Conservation (phyloP, 2,329 filamentous ascomycete genomes). For the Sodiomyces alkalinus region DNA sequence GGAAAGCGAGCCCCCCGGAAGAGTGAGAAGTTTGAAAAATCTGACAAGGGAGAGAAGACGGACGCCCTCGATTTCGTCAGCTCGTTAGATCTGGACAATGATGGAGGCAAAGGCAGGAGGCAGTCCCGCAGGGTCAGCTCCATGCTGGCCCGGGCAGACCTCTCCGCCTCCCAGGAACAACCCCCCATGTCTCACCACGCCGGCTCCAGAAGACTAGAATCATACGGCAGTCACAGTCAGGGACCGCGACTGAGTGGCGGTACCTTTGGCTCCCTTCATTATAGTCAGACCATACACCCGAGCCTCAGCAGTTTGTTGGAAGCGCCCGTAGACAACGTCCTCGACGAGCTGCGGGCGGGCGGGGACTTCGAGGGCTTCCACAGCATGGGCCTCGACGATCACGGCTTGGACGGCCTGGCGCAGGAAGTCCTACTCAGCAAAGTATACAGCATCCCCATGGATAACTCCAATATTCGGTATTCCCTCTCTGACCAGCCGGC, state of each 20-base stretch:
- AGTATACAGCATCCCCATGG: conserved; percentile 50
- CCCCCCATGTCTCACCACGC: conserved; percentile 32
- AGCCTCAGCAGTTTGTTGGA: conserved; percentile 49
- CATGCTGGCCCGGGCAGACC: conserved; percentile 70
- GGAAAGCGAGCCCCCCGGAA: conserved; percentile 34
- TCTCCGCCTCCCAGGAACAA: conserved; percentile 73
- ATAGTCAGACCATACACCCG: conserved; percentile 30
- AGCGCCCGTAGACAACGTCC: conserved; percentile 50
- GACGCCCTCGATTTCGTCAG: conserved; percentile 46
- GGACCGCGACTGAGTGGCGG: conserved; percentile 41
- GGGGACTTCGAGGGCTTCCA: conserved; percentile 53
- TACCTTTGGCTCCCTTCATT: conserved; percentile 23
- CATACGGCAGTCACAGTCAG: conserved; percentile 52
- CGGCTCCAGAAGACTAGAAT: conserved; percentile 51
- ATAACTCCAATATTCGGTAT: conserved; percentile 46
- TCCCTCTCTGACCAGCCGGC: conserved; percentile 38
- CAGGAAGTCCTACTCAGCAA: conserved; percentile 60
- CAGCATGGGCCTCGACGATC: conserved; percentile 57
- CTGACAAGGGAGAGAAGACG: conserved; percentile 20
- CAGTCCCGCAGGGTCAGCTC: conserved; percentile 77
- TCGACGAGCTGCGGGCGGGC: conserved; percentile 51
- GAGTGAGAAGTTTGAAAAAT: conserved; percentile 28
- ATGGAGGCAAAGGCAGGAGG: conserved; percentile 36
- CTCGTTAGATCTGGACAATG: conserved; percentile 54
- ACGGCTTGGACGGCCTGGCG: conserved; percentile 54